Conservation (phyloP, 2,329 filamentous ascomycete species). For the Penicillium sp. region DNA sequence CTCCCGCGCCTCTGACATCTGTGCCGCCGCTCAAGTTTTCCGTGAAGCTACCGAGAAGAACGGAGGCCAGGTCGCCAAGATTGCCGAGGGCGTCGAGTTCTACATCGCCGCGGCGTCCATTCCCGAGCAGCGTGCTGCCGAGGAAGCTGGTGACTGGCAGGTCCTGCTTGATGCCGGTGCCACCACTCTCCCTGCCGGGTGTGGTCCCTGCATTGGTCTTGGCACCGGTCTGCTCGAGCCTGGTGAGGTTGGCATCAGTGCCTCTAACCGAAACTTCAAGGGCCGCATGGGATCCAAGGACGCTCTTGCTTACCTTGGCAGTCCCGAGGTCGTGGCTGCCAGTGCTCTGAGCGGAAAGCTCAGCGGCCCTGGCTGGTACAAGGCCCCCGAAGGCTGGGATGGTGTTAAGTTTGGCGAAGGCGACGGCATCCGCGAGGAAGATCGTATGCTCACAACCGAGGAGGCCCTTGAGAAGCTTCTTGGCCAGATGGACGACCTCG, state of each 20-base stretch:
- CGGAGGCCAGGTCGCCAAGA: slow-evolving; percentile 64
- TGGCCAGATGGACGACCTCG: slow-evolving; percentile 64
- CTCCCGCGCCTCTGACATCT: slow-evolving; percentile 75
- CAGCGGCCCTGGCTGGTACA: slow-evolving; percentile 73
- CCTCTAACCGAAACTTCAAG: slow-evolving; percentile 87
- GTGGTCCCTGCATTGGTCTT: slow-evolving; percentile 84
- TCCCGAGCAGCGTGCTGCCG: slow-evolving; percentile 73
- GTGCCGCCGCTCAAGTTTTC: slow-evolving; percentile 82
- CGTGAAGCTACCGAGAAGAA: slow-evolving; percentile 67
- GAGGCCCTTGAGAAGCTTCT: slow-evolving; percentile 73
- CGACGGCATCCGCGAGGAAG: slow-evolving; percentile 63
- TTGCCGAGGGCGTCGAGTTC: slow-evolving; percentile 75
- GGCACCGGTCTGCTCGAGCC: slow-evolving; percentile 76
- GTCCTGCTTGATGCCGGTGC: slow-evolving; percentile 78
- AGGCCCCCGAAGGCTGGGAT: slow-evolving; percentile 68
- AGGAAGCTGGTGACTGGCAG: slow-evolving; percentile 85
- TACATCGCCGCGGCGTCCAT: slow-evolving; percentile 88
- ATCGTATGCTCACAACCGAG: slow-evolving; percentile 66
- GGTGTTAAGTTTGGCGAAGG: slow-evolving; percentile 67
- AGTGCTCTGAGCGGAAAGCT: slow-evolving; percentile 66
- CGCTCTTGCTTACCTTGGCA: slow-evolving; percentile 82
- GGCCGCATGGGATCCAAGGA: slow-evolving; percentile 82
- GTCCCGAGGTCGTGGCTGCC: slow-evolving; percentile 88
- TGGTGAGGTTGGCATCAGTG: slow-evolving; percentile 83
- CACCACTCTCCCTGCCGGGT: slow-evolving; percentile 68